phyloP scores from a whole-genome alignment of 2,329 filamentous ascomycete genomes.

The Sporothrix protearum region DNA sequence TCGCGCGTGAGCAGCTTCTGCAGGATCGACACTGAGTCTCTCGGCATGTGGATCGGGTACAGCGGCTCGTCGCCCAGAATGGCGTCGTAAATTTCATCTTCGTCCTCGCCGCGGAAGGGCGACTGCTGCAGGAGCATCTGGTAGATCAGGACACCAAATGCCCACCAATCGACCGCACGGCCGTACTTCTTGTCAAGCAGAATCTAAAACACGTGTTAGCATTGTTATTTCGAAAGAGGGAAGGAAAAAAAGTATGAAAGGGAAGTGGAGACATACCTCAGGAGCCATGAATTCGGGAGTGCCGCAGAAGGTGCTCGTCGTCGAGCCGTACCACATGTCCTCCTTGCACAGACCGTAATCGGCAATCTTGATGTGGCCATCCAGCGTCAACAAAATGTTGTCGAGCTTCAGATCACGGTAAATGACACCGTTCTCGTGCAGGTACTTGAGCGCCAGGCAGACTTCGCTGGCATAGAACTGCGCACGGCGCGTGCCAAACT shows the following conservation, averaged over 20 bases:
- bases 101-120: slow-evolving; percentile 96
- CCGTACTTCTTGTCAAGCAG: slow-evolving; percentile 97
- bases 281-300: slow-evolving; percentile 99
- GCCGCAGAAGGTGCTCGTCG: slow-evolving; percentile 96
- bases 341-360: slow-evolving; percentile 99
- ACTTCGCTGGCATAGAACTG: slow-evolving; percentile 99
- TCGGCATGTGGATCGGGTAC: slow-evolving; percentile 97
- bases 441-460: slow-evolving; percentile 95
- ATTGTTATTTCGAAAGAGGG: too few species aligned
- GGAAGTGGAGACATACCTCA: slow-evolving; percentile 60
- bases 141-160: slow-evolving; percentile 97
- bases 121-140: slow-evolving; percentile 99
- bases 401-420: slow-evolving; percentile 94
- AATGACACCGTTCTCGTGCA: slow-evolving; percentile 98
- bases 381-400: slow-evolving; percentile 88
- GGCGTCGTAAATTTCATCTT: slow-evolving; percentile 98
- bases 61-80: slow-evolving; percentile 96
- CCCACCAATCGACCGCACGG: slow-evolving; percentile 98
- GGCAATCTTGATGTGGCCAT: slow-evolving; percentile 97
- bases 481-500: slow-evolving; percentile 91
- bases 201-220: slow-evolving; percentile 55
- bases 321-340: slow-evolving; percentile 98
- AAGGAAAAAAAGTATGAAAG: neutral
- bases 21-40: slow-evolving; percentile 94
- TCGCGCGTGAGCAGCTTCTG: slow-evolving; percentile 96